Evolutionary conservation across 2,329 filamentous ascomycete species (phyloP), one percentile per base, ranked within the genome.

Genomic region (Metarhizium rileyi): DNA sequence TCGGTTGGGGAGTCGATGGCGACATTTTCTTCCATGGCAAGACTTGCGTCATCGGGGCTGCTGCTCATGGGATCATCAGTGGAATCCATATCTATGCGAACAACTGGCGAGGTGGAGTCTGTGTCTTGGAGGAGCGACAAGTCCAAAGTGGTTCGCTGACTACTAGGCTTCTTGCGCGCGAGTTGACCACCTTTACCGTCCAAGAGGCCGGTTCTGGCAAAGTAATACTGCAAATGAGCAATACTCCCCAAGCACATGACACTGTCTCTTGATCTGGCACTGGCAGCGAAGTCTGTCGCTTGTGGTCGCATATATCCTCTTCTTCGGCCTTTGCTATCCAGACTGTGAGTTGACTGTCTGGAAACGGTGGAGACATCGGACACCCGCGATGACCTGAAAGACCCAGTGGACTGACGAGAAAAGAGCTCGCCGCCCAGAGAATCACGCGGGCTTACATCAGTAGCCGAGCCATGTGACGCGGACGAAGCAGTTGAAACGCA

Each of bases 221-320:
- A 98, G 70, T 97, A 98, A 70, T 97, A 95, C 68, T 98, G 93
- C 62, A 98, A 74, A 70, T 98, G 93, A 50, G 90, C 89, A 60
- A 98, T 98, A 67, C 90, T 96, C 49, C 93, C 93, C 54, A 98
- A 71, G 62, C 89, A 95, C 80, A 97, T 85, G 56, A 98, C 93
- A 63, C 90, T 96, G 66, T 98, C 91, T 55, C 93, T 79, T 46
- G 89, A 89, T 63, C 83, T 83, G 44, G 93, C 93, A 50, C 90
- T 96, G 52, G 87, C 86, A 25, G 93, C 88, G 66, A 97, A 98
- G 61, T 90, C 80, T 47, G 87, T 94, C 48, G 84, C 87, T 64
- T 90, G 86, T 1, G 90, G 90, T 46, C 90, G 80, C 70, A 94
- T 87, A 70, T 91, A 96, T 41, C 90, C 90, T 54, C 90, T 79